These are phyloP conservation scores for Iberis pinnata DNA, from an alignment of 345 rosid species.

Conservation along the genomic window DNA sequence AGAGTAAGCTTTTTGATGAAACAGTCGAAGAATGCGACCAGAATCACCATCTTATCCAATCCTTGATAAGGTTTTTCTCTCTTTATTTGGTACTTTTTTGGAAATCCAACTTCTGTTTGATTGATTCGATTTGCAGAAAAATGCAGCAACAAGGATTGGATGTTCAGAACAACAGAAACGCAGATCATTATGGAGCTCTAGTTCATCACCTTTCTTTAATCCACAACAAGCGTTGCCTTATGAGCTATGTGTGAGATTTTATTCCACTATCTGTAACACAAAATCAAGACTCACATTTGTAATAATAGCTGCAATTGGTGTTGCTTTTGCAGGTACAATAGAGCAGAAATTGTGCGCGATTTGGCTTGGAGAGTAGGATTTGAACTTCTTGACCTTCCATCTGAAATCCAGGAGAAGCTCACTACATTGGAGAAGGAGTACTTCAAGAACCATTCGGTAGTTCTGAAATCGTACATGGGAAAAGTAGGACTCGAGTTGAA, in stretches of 20 bases:
- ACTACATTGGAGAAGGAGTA: constrained; percentile 57
- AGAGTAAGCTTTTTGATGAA: constrained; percentile 56
- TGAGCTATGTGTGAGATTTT: constrained; percentile 72
- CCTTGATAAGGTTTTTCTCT: constrained; percentile 43
- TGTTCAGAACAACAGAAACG: constrained; percentile 69
- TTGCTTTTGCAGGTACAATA: constrained; percentile 52
- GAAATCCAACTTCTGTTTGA: background rate
- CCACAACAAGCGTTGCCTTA: constrained; percentile 88
- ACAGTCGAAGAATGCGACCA: constrained; percentile 50
- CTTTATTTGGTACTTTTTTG: background rate
- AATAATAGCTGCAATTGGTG: background rate
- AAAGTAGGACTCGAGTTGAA: constrained; percentile 64
- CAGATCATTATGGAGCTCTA: constrained; percentile 82
- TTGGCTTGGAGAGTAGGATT: constrained; percentile 71
- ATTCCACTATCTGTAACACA: background rate
- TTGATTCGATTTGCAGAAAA: constrained; percentile 38
- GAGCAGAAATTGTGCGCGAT: constrained; percentile 70
- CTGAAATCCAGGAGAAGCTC: constrained; percentile 68
- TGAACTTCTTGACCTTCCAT: constrained; percentile 61
- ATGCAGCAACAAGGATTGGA: constrained; percentile 85
- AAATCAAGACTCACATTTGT: background rate
- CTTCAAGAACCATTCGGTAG: constrained; percentile 56
- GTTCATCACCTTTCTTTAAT: constrained; percentile 75
- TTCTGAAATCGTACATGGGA: constrained; percentile 66
- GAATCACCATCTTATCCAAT: constrained; percentile 51